A percentile compares a stretch with the other conserved stretches of the same genome.
Evolutionary conservation across 2,329 filamentous ascomycete species (phyloP).

Genomic region (Aurifilum marmelostoma): DNA sequence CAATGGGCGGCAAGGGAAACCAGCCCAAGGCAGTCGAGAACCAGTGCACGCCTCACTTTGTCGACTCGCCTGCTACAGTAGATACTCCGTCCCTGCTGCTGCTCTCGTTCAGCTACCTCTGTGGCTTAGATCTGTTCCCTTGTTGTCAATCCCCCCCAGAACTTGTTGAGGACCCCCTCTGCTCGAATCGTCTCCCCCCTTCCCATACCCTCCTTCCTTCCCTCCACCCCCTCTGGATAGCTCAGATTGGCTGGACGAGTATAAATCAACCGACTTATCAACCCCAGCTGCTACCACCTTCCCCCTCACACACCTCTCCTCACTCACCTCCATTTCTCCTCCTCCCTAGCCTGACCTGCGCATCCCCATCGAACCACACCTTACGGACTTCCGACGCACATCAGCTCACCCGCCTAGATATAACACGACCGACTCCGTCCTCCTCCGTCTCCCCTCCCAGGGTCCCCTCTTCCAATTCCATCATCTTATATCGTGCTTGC

Average conservation of each 20-base stretch:
- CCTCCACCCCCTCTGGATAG: background rate
- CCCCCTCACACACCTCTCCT: background rate
- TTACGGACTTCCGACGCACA: conserved; percentile 2
- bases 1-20: background rate
- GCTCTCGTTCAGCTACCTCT: background rate
- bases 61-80: background rate
- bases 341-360: background rate
- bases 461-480: conserved; percentile 6
- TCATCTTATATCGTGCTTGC: conserved; percentile 2
- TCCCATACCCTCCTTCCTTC: background rate
- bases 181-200: no score
- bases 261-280: background rate
- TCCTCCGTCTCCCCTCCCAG: background rate
- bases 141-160: conserved; percentile 7
- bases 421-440: background rate
- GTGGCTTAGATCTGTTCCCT: background rate
- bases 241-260: background rate
- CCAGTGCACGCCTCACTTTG: background rate
- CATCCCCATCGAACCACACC: conserved; percentile 19
- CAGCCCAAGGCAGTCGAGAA: background rate
- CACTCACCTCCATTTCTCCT: background rate
- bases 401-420: conserved; percentile 18
- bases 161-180: conserved; percentile 1
- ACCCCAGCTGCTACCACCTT: conserved; percentile 15
- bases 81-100: background rate